A percentile compares a stretch with the other conserved stretches of the same genome.
Conservation (phyloP, 2,329 filamentous ascomycete genomes). For the Gyromitra esculenta region DNA sequence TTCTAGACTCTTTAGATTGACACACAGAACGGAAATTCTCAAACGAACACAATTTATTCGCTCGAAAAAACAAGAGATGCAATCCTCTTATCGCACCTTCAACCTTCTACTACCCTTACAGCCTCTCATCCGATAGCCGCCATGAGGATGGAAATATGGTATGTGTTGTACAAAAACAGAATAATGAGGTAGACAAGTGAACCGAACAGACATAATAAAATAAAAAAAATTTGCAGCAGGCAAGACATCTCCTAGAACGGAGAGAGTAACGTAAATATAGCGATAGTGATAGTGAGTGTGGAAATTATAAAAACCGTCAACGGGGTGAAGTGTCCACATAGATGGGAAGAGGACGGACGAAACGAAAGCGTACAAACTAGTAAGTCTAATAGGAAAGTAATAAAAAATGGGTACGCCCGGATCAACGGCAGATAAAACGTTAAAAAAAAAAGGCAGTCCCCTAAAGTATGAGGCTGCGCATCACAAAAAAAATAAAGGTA, state of each 20-base stretch:
- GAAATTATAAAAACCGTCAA: conserved; percentile 26
- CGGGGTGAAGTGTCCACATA: conserved; percentile 21
- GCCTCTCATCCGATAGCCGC: background rate
- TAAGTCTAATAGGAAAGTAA: conserved; percentile 37
- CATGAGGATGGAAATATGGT: conserved; percentile 15
- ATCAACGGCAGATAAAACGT: conserved; percentile 36
- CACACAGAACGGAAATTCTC: background rate
- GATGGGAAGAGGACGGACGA: conserved; percentile 34
- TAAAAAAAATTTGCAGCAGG: conserved; percentile 30
- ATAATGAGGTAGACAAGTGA: conserved; percentile 14
- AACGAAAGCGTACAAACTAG: conserved; percentile 38
- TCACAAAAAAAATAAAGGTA: conserved; percentile 32
- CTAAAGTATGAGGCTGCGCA: conserved; percentile 10
- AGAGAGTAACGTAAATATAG: conserved; percentile 13
- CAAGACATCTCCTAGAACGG: conserved; percentile 36
- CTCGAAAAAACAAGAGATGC: conserved; percentile 26
- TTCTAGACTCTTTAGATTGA: background rate
- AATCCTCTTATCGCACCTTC: conserved; percentile 11
- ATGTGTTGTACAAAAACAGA: conserved; percentile 25
- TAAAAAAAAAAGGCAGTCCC: conserved; percentile 21
- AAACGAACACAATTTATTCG: conserved; percentile 34
- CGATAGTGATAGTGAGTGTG: conserved; percentile 19
- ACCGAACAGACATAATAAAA: conserved; percentile 22
- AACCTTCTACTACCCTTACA: background rate
- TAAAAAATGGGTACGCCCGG: conserved; percentile 39